These are phyloP conservation scores for Flammula alnicola DNA, from an alignment of 1,284 basidiomycete species.

Conservation along the genomic window DNA sequence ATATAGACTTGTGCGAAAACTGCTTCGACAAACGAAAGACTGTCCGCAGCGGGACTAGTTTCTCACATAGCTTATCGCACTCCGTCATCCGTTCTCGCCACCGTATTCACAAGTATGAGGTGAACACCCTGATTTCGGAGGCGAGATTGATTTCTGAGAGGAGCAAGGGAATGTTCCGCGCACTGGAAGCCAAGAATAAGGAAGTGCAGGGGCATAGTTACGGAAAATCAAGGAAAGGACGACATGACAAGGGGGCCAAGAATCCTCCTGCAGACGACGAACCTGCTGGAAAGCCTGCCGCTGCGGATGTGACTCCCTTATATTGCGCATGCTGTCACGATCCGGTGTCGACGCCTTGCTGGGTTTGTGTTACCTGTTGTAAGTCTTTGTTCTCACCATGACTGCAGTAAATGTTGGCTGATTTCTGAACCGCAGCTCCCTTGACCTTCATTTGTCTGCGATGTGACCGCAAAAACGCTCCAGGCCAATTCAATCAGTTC, in stretches of 20 bases:
- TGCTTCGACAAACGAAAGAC: slow-evolving; percentile 10
- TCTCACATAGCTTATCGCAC: slow-evolving; percentile 8
- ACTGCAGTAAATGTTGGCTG: background rate
- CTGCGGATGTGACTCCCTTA: background rate
- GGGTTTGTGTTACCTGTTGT: slow-evolving; percentile 17
- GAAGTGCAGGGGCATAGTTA: background rate
- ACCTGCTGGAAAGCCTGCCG: background rate
- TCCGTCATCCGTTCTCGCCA: slow-evolving; percentile 12
- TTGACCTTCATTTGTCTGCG: slow-evolving; percentile 9
- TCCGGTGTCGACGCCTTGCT: slow-evolving; percentile 9
- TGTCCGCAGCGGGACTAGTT: background rate
- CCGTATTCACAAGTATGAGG: slow-evolving; percentile 10
- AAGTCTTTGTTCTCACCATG: background rate
- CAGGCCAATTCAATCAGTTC: background rate
- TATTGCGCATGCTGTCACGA: slow-evolving; percentile 10
- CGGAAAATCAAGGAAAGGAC: background rate
- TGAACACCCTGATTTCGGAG: slow-evolving; percentile 4
- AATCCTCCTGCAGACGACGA: background rate
- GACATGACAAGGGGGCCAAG: background rate
- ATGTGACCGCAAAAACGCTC: slow-evolving; percentile 7
- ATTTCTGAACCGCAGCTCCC: background rate
- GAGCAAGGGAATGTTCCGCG: slow-evolving; percentile 10
- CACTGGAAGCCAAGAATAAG: background rate
- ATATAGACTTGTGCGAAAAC: slow-evolving; percentile 12
- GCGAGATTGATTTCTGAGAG: slow-evolving; percentile 14